Conservation (phyloP, 495 filamentous ascomycete genomes). For the Aspergillus carlsbadensis region DNA sequence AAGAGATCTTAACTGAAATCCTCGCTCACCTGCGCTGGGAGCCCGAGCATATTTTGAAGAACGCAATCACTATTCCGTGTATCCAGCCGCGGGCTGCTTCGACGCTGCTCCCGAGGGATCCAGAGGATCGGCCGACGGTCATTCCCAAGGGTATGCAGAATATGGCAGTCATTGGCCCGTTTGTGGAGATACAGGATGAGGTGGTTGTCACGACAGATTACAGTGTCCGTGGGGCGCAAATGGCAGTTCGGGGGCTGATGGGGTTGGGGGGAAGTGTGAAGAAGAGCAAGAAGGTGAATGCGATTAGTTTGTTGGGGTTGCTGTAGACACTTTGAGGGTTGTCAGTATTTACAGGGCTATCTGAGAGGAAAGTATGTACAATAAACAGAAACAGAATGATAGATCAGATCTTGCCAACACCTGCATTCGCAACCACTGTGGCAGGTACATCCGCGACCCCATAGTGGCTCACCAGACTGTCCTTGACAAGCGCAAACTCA, state of each 20-base stretch:
- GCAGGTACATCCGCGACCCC: not conserved
- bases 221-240: constrained; percentile 41
- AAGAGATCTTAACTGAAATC: constrained; percentile 41
- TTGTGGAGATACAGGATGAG: constrained; percentile 43
- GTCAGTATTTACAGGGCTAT: no score
- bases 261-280: constrained; percentile 10
- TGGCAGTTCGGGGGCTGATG: constrained; percentile 36
- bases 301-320: constrained; percentile 14
- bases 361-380: not conserved
- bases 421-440: constrained; percentile 3
- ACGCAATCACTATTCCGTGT: constrained; percentile 35
- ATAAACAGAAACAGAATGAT: not conserved
- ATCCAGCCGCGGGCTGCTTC: constrained; percentile 31
- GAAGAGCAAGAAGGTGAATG: constrained; percentile 14
- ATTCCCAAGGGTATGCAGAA: constrained; percentile 37
- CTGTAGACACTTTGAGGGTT: not conserved
- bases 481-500: not conserved
- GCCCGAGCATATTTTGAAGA: constrained; percentile 15
- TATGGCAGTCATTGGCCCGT: constrained; percentile 42
- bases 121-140: constrained; percentile 34
- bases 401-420: constrained; percentile 1
- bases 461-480: not conserved
- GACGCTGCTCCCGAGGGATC: constrained; percentile 28
- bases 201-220: constrained; percentile 43
- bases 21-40: constrained; percentile 32